Percentiles rank a stretch among this genome's conserved stretches.
These are phyloP conservation scores for Carex kokanica DNA, from an alignment of 176 grass and related monocot species.

Conservation along the genomic window DNA sequence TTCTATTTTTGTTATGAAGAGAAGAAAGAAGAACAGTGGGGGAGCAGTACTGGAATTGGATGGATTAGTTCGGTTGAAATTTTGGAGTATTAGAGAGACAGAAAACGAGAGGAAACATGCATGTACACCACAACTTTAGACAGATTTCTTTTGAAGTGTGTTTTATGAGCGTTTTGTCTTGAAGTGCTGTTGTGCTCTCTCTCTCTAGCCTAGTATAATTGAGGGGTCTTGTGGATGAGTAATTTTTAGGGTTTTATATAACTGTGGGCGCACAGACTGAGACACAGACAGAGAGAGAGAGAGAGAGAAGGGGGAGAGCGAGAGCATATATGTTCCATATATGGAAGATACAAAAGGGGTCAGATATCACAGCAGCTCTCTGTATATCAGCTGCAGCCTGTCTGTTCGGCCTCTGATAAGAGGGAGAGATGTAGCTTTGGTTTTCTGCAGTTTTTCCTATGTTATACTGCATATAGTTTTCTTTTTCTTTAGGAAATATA, in stretches of 20 bases:
- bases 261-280: not conserved
- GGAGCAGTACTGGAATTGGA: not conserved
- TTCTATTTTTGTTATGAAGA: not conserved
- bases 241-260: constrained; percentile 30
- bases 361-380: constrained; percentile 38
- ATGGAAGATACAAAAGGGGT: constrained; percentile 33
- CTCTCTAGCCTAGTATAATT: constrained; percentile 52
- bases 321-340: constrained; percentile 25
- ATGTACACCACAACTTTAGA: constrained; percentile 65
- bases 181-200: constrained; percentile 40
- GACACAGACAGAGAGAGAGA: constrained; percentile 14
- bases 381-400: constrained; percentile 53
- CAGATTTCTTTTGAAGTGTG: constrained; percentile 58
- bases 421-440: not conserved
- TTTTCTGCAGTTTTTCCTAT: not conserved
- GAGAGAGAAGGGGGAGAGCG: constrained; percentile 6
- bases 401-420: constrained; percentile 29
- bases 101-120: constrained; percentile 32
- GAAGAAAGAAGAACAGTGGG: constrained; percentile 12
- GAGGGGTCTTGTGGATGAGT: constrained; percentile 58
- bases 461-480: no score
- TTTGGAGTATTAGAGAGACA: constrained; percentile 34
- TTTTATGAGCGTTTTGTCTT: constrained; percentile 47
- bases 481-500: no score
- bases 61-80: constrained; percentile 34